phyloP scores from a whole-genome alignment of 768 basidiomycete genomes.

The Phaeolepiota aurea region DNA sequence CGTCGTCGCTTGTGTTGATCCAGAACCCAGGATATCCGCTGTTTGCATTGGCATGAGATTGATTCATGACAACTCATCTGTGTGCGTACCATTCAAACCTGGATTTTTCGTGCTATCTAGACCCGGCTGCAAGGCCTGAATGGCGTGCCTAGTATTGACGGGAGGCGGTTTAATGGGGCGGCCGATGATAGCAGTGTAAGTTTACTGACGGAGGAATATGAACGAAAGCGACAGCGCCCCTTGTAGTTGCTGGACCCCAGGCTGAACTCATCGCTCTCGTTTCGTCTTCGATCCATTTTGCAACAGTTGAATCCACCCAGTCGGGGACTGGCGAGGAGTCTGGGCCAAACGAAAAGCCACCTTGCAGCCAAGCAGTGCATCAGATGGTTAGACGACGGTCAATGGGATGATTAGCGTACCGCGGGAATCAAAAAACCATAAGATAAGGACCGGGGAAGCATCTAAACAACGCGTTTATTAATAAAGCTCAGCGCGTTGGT shows the following conservation, averaged over 20 bases:
- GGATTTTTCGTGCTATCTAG: constrained; percentile 28
- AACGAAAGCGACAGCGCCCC: constrained; percentile 61
- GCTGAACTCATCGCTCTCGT: constrained; percentile 41
- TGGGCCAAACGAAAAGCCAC: constrained; percentile 39
- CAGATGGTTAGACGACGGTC: background rate
- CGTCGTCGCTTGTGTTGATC: constrained; percentile 53
- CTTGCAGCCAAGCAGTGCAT: constrained; percentile 15
- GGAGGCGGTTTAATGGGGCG: too few relatives aligned
- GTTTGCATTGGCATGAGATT: background rate
- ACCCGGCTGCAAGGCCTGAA: constrained; percentile 24
- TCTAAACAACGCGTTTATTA: constrained; percentile 20
- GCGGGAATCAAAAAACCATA: constrained; percentile 79
- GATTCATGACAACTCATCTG: background rate
- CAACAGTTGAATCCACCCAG: constrained; percentile 62
- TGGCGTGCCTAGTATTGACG: constrained; percentile 25
- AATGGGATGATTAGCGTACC: constrained; percentile 30
- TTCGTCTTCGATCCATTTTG: constrained; percentile 50
- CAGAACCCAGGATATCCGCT: constrained; percentile 47
- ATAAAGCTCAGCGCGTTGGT: background rate
- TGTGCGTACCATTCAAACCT: constrained; percentile 30
- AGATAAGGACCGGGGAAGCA: constrained; percentile 39
- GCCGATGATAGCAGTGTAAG: too few relatives aligned
- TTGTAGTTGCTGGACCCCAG: constrained; percentile 46
- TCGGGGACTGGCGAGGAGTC: constrained; percentile 43
- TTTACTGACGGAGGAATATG: constrained; percentile 63